A percentile compares a stretch with the other conserved stretches of the same genome.
phyloP scores from a whole-genome alignment of 139 green algal genomes.

The Dunaliella primolecta region DNA sequence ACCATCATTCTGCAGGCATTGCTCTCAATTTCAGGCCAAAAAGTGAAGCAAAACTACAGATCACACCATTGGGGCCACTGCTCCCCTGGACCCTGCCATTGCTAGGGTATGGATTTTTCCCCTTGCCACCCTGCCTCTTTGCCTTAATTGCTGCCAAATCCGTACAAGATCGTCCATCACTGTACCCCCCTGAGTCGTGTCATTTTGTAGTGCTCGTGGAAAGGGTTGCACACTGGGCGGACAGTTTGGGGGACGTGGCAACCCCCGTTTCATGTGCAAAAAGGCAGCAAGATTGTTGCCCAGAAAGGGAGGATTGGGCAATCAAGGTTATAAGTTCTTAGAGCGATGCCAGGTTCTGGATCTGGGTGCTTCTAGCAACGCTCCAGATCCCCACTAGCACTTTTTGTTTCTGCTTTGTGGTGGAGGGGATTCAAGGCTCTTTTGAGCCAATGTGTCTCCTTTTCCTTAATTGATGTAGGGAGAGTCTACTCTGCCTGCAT shows the following conservation, averaged over 20 bases:
- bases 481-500: no score
- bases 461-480: no score
- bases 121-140: background rate
- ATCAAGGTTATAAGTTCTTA: no score
- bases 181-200: background rate
- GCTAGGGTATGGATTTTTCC: background rate
- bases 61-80: background rate
- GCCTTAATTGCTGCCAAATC: background rate
- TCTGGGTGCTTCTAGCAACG: no score
- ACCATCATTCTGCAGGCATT: background rate
- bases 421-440: no score
- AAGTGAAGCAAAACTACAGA: background rate
- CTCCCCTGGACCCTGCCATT: background rate
- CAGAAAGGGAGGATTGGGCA: no score
- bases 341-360: no score
- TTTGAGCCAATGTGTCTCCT: no score
- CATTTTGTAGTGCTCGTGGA: background rate
- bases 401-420: no score
- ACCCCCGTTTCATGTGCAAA: slow-evolving; percentile 12
- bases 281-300: no score
- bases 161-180: background rate
- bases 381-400: no score
- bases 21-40: background rate
- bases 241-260: slow-evolving; percentile 42
- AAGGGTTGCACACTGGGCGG: background rate